Base-by-base conservation (phyloP, 169 alveolate genomes). In the Toxoplasma gondii region DNA sequence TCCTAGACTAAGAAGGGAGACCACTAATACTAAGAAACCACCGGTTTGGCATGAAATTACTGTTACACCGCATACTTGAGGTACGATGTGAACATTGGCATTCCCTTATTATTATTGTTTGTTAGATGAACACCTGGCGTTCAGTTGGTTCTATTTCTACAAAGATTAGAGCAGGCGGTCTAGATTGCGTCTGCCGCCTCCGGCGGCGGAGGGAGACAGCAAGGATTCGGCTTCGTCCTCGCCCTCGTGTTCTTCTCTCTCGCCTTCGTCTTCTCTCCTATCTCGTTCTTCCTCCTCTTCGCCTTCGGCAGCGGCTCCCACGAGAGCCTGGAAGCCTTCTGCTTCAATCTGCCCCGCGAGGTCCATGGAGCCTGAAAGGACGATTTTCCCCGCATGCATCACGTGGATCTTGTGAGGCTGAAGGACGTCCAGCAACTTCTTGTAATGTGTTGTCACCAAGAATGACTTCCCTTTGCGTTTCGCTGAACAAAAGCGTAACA, bases 371-470 rank as follows among this genome's bases (percentile, higher is more conserved):
- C 97, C 97, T 36, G 95, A 83, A 54, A 83, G 91, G 64, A 96
- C 93, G 44, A 96, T 92, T 64, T 83, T 84, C 27, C 97, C 97
- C 36, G 93, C 95, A 36, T 96, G 96, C 96, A 96, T 95, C 82
- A 96, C 93, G 91, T 95, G 97, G 43, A 96, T 91, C 83, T 78
- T 92, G 91, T 95, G 94, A 49, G 97, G 97, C 64, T 91, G 84
- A 34, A 96, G 69, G 19, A 94, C 81, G 95, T 96, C 97, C 91
- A 96, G 91, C 19, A 96, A 88, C 80, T 95, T 96, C 94, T 94
- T 93, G 96, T 96, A 96, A 91, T 96, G 97, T 64, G 97, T 96
- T n/a, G 95, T 95, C 10, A 96, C 94, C 82, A 96, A 93, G 87
- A 96, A 95, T 2, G 97, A 93, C 93, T 95, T 95, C 83, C 95